A percentile compares a stretch with the other conserved stretches of the same genome.
Conservation (phyloP, 345 rosid species). For the Firmiana major region DNA sequence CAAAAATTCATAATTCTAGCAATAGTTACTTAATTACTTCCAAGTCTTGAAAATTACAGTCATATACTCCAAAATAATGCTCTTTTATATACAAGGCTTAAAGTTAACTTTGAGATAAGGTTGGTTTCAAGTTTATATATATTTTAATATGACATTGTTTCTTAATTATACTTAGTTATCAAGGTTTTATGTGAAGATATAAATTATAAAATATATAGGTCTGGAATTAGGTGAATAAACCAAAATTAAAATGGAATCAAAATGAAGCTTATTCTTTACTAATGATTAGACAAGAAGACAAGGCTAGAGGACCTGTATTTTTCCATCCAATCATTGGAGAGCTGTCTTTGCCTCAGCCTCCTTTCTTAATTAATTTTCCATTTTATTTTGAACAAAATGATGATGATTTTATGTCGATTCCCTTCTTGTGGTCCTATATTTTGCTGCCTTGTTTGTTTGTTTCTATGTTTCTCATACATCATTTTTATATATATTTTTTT, state of each 20-base stretch:
- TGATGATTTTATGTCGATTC: not conserved
- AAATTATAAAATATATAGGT: not conserved
- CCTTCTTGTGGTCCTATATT: constrained; percentile 18
- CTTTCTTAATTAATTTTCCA: not conserved
- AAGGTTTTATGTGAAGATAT: not conserved
- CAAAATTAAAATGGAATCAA: constrained; percentile 31
- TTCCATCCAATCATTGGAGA: constrained; percentile 30
- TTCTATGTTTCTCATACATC: constrained; percentile 4
- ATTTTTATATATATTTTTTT: not conserved
- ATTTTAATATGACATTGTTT: not conserved
- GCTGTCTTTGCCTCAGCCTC: constrained; percentile 16
- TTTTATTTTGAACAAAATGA: not conserved
- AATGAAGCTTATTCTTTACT: constrained; percentile 32
- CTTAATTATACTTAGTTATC: not conserved
- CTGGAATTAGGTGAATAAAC: constrained; percentile 2
- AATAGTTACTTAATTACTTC: not conserved
- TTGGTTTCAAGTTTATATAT: not conserved
- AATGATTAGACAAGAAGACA: constrained; percentile 41
- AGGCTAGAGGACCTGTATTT: constrained; percentile 13
- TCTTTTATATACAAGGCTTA: not conserved
- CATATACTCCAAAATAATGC: not conserved
- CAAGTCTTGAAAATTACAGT: not conserved
- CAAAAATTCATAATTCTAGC: no score
- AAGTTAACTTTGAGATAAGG: not conserved
- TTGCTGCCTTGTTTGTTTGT: constrained; percentile 19